phyloP scores from a whole-genome alignment of 2,329 filamentous ascomycete species.

The Ophiosphaerella narmari region DNA sequence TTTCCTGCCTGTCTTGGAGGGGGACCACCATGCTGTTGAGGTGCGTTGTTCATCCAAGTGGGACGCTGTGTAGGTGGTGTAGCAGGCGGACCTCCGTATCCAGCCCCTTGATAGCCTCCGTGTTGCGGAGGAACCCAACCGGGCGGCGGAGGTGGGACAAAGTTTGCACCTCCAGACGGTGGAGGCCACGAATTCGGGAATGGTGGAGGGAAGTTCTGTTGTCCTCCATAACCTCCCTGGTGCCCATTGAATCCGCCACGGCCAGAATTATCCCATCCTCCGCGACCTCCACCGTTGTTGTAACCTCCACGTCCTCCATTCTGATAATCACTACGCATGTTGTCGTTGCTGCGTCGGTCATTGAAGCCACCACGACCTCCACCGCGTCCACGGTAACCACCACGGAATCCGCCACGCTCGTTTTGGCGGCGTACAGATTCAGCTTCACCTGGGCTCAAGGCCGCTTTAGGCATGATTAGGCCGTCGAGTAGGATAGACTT shows the following conservation, averaged over 20 bases:
- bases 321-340: conserved; percentile 19
- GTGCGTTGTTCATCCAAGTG: conserved; percentile 24
- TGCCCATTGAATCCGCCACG: conserved; percentile 24
- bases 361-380: conserved; percentile 40
- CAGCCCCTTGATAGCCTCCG: conserved; percentile 16
- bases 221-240: conserved; percentile 25
- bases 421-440: conserved; percentile 65
- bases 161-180: conserved; percentile 30
- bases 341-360: conserved; percentile 29
- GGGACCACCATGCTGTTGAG: conserved; percentile 24
- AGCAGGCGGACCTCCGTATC: conserved; percentile 21
- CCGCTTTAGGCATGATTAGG: conserved; percentile 71
- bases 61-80: conserved; percentile 21
- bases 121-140: conserved; percentile 35
- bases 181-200: conserved; percentile 26
- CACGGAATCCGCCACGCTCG: conserved; percentile 61
- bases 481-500: conserved; percentile 95
- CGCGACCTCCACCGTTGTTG: conserved; percentile 17
- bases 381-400: conserved; percentile 24
- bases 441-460: conserved; percentile 70
- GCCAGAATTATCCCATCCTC: conserved; percentile 16
- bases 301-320: conserved; percentile 34
- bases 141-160: conserved; percentile 31
- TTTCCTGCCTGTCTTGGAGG: conserved; percentile 26
- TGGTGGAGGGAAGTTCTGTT: conserved; percentile 22